Evolutionary conservation across 139 green algal species (phyloP).

Genomic region (Raphidocelis subcapitata): DNA sequence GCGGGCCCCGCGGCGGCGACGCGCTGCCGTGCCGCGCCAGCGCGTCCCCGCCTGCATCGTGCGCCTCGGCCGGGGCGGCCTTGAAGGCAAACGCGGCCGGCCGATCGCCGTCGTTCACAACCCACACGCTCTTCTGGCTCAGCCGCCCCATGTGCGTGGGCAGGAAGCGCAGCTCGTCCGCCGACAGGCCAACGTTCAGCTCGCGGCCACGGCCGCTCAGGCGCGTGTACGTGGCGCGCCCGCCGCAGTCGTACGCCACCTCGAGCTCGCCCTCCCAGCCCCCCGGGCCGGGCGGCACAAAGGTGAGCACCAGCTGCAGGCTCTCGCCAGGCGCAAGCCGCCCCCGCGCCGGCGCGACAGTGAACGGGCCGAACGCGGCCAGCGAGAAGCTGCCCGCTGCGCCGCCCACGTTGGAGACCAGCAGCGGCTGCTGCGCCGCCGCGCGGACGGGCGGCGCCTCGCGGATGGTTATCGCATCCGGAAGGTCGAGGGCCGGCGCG

Average conservation of each 20-base stretch:
- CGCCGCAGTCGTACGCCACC: conserved; percentile 54
- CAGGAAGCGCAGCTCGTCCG: conserved; percentile 44
- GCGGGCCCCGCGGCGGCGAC: too few relatives aligned
- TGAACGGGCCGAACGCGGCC: conserved; percentile 44
- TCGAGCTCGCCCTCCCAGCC: conserved; percentile 52
- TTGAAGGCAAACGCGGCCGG: conserved; percentile 46
- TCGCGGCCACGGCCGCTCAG: conserved; percentile 52
- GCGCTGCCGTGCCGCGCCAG: not conserved
- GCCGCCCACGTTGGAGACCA: conserved; percentile 72
- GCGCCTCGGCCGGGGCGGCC: conserved; percentile 25
- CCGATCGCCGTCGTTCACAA: conserved; percentile 48
- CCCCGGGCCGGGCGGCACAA: conserved; percentile 41
- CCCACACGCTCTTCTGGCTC: conserved; percentile 64
- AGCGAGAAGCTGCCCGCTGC: conserved; percentile 60
- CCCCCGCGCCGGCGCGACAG: conserved; percentile 47
- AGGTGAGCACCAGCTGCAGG: conserved; percentile 56
- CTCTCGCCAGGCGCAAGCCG: conserved; percentile 60
- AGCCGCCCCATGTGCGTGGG: conserved; percentile 73
- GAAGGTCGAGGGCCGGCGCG: conserved; percentile 65
- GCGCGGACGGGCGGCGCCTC: conserved; percentile 37
- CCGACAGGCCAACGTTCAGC: conserved; percentile 58
- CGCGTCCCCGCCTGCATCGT: conserved; percentile 48
- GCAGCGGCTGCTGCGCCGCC: conserved; percentile 37
- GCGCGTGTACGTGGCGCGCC: conserved; percentile 29
- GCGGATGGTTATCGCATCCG: conserved; percentile 61